A percentile compares a stretch with the other conserved stretches of the same genome.
Conservation (phyloP, 805 yeast genomes). For the Lipomyces mesembrius region DNA sequence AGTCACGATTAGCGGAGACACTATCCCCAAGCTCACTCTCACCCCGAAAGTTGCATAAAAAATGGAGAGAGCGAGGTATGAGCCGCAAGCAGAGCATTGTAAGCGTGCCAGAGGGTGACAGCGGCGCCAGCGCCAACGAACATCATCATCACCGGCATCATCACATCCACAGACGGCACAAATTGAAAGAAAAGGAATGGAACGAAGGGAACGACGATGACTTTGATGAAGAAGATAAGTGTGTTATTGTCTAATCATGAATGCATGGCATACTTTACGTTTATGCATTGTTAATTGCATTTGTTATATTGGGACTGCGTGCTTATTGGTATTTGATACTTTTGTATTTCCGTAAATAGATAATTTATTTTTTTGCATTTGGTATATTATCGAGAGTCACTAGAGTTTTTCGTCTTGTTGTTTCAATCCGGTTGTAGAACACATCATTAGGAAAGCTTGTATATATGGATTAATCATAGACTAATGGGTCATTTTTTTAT, state of each 20-base stretch:
- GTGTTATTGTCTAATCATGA: slow-evolving; percentile 14
- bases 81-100: slow-evolving; percentile 1
- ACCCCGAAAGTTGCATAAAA: slow-evolving; percentile 1
- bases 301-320: not conserved
- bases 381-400: not conserved
- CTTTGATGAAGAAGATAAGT: slow-evolving; percentile 25
- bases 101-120: not conserved
- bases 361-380: not conserved
- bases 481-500: not conserved
- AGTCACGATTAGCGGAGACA: not conserved
- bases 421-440: not conserved
- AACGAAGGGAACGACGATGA: slow-evolving; percentile 8
- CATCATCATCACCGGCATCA: slow-evolving; percentile 11
- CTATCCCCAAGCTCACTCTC: not conserved
- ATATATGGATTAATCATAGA: no score
- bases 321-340: not conserved
- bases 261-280: not conserved
- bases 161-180: not conserved
- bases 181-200: not conserved
- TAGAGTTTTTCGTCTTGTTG: not conserved
- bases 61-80: slow-evolving; percentile 6
- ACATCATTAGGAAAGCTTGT: not conserved
- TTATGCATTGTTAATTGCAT: not conserved
- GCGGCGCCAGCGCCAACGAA: not conserved
- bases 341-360: not conserved